These are phyloP conservation scores for Bimuria novae-zelandiae DNA, from an alignment of 2,329 filamentous ascomycete species.

Conservation along the genomic window DNA sequence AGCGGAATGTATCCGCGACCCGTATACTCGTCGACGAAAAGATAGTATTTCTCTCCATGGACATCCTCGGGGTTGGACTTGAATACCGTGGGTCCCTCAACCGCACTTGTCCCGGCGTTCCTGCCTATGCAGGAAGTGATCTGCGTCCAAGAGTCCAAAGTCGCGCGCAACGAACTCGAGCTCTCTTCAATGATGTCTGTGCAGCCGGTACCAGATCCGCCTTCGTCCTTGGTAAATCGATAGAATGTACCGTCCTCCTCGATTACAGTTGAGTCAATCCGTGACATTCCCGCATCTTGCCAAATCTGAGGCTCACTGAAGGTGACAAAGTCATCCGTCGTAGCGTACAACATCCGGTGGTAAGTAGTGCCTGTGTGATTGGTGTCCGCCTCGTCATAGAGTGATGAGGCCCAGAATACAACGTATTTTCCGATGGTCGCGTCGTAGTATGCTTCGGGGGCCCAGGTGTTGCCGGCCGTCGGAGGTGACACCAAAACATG, in stretches of 20 bases:
- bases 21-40: constrained; percentile 61
- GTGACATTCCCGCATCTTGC: constrained; percentile 58
- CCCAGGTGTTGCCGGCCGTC: constrained; percentile 60
- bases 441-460: constrained; percentile 59
- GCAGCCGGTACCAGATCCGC: constrained; percentile 55
- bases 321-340: constrained; percentile 56
- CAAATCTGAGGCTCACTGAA: constrained; percentile 55
- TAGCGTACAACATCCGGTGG: constrained; percentile 59
- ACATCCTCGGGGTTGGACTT: constrained; percentile 56
- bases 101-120: constrained; percentile 54
- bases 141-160: constrained; percentile 50
- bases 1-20: constrained; percentile 60
- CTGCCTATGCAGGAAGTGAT: constrained; percentile 56
- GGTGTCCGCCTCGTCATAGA: constrained; percentile 51
- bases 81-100: constrained; percentile 60
- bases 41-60: constrained; percentile 59
- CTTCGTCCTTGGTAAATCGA: constrained; percentile 62
- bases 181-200: constrained; percentile 60
- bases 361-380: constrained; percentile 52
- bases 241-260: constrained; percentile 51
- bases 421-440: constrained; percentile 49
- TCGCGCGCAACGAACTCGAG: constrained; percentile 49
- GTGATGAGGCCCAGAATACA: constrained; percentile 55
- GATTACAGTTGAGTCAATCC: constrained; percentile 60
- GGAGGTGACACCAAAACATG: constrained; percentile 56